phyloP scores from a whole-genome alignment of 768 basidiomycete genomes.

The Lactifluus pinguis region DNA sequence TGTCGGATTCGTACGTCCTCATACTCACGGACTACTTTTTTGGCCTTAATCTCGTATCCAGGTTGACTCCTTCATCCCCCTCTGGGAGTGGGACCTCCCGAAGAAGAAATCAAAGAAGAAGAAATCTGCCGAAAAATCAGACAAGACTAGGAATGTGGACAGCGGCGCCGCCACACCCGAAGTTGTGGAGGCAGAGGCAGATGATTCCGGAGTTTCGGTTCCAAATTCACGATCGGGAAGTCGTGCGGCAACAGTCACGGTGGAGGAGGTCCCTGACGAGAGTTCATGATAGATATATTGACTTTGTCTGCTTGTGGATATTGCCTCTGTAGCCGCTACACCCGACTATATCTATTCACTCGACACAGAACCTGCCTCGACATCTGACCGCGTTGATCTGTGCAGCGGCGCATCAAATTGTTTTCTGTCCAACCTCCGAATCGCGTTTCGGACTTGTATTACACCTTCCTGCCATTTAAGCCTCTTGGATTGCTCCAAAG shows the following conservation, averaged over 20 bases:
- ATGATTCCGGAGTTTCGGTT: constrained; percentile 29
- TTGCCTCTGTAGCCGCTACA: constrained; percentile 2
- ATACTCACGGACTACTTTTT: background rate
- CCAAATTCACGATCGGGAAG: constrained; percentile 28
- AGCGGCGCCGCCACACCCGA: constrained; percentile 26
- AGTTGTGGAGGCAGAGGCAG: constrained; percentile 34
- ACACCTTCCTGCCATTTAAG: constrained; percentile 16
- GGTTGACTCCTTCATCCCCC: constrained; percentile 95
- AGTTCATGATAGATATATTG: constrained; percentile 19
- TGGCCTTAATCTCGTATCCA: constrained; percentile 26
- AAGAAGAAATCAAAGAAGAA: constrained; percentile 59
- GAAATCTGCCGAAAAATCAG: constrained; percentile 44
- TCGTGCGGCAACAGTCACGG: constrained; percentile 21
- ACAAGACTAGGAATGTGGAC: constrained; percentile 35
- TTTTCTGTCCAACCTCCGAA: constrained; percentile 12
- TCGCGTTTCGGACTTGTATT: constrained; percentile 10
- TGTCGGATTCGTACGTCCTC: constrained; percentile 84
- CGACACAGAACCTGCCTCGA: constrained; percentile 8
- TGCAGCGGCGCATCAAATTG: background rate
- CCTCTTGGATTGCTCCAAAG: constrained; percentile 15
- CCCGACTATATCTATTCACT: constrained; percentile 10
- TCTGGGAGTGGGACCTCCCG: constrained; percentile 93
- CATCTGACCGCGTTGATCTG: background rate
- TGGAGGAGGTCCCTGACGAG: constrained; percentile 28
- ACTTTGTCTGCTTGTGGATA: background rate